These are phyloP conservation scores for Penicillium samsonianum DNA, from an alignment of 495 filamentous ascomycete species.

Conservation along the genomic window DNA sequence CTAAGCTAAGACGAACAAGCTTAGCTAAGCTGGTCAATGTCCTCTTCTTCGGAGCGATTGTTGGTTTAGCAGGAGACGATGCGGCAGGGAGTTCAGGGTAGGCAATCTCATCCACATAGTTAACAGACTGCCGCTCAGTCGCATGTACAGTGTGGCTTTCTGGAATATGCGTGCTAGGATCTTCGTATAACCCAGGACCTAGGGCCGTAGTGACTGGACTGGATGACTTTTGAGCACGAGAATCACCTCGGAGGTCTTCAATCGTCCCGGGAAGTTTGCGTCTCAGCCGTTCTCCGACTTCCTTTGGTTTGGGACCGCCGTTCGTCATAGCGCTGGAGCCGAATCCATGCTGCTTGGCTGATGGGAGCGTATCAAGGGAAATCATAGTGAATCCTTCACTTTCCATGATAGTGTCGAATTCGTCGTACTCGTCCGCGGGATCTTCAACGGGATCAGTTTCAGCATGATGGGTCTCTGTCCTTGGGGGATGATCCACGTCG, in stretches of 20 bases:
- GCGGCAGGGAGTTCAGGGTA: conserved; percentile 24
- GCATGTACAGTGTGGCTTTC: not conserved
- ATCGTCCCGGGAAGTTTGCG: conserved; percentile 32
- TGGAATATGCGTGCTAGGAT: not conserved
- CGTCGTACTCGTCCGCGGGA: conserved; percentile 52
- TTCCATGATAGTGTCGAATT: conserved; percentile 59
- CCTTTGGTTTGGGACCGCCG: conserved; percentile 31
- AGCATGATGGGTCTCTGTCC: conserved; percentile 9
- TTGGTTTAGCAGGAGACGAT: conserved; percentile 5
- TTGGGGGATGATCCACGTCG: conserved; percentile 1
- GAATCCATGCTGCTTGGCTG: conserved; percentile 42
- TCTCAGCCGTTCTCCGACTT: conserved; percentile 32
- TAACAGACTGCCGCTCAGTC: not conserved
- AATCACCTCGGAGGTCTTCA: conserved; percentile 22
- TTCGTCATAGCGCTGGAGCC: conserved; percentile 30
- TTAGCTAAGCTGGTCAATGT: conserved; percentile 38
- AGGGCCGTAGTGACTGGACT: conserved; percentile 15
- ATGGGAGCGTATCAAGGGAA: conserved; percentile 54
- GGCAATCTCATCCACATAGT: conserved; percentile 4
- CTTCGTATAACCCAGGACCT: not conserved
- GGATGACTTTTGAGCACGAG: conserved; percentile 15
- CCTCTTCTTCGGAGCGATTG: conserved; percentile 8
- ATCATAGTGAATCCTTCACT: conserved; percentile 64
- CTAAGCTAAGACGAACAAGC: conserved; percentile 49
- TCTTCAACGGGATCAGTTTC: conserved; percentile 24